Conservation (phyloP, 257 asterid genomes). For the Plectranthus barbatus region DNA sequence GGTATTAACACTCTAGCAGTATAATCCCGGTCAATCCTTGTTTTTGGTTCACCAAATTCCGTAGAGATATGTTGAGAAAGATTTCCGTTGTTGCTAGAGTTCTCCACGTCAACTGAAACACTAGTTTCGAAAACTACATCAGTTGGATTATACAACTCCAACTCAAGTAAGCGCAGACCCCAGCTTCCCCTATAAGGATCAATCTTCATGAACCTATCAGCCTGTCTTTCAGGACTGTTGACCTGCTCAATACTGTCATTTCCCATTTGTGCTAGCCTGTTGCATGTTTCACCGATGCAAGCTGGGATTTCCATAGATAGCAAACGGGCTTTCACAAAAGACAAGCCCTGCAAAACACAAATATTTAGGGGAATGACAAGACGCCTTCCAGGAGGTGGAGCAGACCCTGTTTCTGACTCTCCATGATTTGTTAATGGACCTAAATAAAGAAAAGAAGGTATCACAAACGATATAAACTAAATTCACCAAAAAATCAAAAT, state of each 20-base stretch:
- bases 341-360: constrained; percentile 77
- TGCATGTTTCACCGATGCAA: constrained; percentile 58
- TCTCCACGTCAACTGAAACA: constrained; percentile 75
- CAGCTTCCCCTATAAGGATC: constrained; percentile 99
- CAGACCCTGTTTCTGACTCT: constrained; percentile 36
- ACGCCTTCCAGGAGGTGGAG: constrained; percentile 89
- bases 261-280: constrained; percentile 31
- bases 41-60: constrained; percentile 67
- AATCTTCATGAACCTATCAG: constrained; percentile 77
- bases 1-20: constrained; percentile 94
- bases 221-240: constrained; percentile 41
- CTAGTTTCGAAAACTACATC: constrained; percentile 91
- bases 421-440: constrained; percentile 47
- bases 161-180: constrained; percentile 95
- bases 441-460: constrained; percentile 21
- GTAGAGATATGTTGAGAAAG: constrained; percentile 17
- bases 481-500: constrained; percentile 6
- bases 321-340: constrained; percentile 88
- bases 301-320: constrained; percentile 99
- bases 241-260: constrained; percentile 29
- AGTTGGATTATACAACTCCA: constrained; percentile 91
- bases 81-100: constrained; percentile 28
- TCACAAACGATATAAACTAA: constrained; percentile 15
- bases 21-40: constrained; percentile 90
- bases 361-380: constrained; percentile 76